These are phyloP conservation scores for Pulveroboletus ravenelii DNA, from an alignment of 768 basidiomycete genomes.

Conservation along the genomic window DNA sequence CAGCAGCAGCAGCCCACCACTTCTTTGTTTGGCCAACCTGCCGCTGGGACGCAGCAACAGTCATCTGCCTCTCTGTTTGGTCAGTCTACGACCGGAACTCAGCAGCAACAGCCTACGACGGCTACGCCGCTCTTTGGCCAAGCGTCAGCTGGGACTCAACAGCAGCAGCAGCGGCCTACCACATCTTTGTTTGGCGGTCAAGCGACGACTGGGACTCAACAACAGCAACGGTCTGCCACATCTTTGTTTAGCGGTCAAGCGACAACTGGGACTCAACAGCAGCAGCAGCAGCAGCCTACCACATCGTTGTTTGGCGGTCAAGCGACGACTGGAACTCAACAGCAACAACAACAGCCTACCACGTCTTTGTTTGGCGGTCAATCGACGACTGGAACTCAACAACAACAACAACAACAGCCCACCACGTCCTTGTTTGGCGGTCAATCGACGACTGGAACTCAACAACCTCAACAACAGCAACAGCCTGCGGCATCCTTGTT, in stretches of 20 bases:
- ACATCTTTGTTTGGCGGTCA: constrained; percentile 38
- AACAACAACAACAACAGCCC: constrained; percentile 20
- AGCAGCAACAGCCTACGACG: constrained; percentile 30
- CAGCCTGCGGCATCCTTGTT: constrained; percentile 23
- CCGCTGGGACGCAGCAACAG: constrained; percentile 11
- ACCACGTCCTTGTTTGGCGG: constrained; percentile 33
- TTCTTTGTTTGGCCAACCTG: constrained; percentile 24
- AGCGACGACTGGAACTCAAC: constrained; percentile 26
- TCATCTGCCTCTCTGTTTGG: constrained; percentile 19
- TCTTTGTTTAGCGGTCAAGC: constrained; percentile 21
- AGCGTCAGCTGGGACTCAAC: constrained; percentile 14
- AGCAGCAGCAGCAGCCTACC: constrained; percentile 1
- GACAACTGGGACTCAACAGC: constrained; percentile 30
- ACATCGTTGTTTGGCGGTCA: constrained; percentile 38
- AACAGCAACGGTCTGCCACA: constrained; percentile 27
- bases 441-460: constrained; percentile 21
- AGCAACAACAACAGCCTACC: constrained; percentile 24
- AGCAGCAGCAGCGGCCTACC: constrained; percentile 5
- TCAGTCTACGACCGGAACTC: constrained; percentile 30
- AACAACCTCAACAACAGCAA: constrained; percentile 19
- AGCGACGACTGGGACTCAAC: constrained; percentile 26
- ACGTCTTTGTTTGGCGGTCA: constrained; percentile 35
- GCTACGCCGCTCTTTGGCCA: constrained; percentile 26
- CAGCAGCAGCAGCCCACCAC: constrained; percentile 25
- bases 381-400: constrained; percentile 14